Evolutionary conservation across 306 rosid genomes (phyloP).

Genomic region (Glycyrrhiza uralensis): DNA sequence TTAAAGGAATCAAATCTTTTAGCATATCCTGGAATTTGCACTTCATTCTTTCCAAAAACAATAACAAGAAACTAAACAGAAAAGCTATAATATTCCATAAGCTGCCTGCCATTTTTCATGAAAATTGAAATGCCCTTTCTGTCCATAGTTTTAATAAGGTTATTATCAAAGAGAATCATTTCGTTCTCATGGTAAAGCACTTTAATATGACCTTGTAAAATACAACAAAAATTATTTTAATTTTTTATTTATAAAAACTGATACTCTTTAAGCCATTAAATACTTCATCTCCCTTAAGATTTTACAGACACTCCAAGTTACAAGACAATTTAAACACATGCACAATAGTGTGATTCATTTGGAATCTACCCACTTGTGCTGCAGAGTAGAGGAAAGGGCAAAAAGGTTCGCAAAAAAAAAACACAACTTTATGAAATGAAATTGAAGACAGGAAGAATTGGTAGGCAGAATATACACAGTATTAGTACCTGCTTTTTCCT

Average conservation of each 20-base stretch:
- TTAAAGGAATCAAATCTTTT: slow-evolving; percentile 11
- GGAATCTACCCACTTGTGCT: slow-evolving; percentile 18
- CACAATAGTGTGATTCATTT: slow-evolving; percentile 10
- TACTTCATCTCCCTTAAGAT: neutral
- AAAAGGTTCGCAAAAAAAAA: neutral
- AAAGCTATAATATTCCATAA: neutral
- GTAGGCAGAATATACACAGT: neutral
- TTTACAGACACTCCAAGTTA: neutral
- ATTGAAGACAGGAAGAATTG: slow-evolving; percentile 1
- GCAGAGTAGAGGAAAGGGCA: neutral
- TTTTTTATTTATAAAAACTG: neutral
- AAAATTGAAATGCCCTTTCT: neutral
- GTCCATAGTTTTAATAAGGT: neutral
- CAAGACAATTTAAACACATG: neutral
- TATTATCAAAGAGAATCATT: neutral
- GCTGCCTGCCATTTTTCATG: neutral
- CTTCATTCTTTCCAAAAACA: slow-evolving; percentile 15
- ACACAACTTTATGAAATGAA: slow-evolving; percentile 13
- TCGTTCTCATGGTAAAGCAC: neutral
- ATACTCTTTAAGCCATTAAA: neutral
- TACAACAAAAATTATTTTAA: neutral
- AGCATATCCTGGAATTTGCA: neutral
- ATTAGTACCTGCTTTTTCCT: slow-evolving; percentile 78
- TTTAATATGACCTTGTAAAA: neutral
- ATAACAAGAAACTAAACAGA: neutral